Conservation (phyloP, 2,329 filamentous ascomycete species). For the Scortechinia acanthostroma region DNA sequence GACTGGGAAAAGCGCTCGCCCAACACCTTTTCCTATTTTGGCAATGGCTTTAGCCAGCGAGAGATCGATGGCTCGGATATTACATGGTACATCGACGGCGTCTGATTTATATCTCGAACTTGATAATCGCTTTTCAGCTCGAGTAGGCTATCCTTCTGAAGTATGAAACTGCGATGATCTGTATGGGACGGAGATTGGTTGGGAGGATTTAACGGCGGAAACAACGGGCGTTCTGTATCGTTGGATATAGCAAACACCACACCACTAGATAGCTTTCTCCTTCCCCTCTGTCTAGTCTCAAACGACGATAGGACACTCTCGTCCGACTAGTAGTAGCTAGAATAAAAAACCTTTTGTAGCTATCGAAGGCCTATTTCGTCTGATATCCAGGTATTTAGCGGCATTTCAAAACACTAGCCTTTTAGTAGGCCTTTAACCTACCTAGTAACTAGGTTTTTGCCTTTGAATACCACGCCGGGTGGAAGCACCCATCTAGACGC, state of each 20-base stretch:
- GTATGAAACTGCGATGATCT: too few relatives aligned
- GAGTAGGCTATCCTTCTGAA: too few relatives aligned
- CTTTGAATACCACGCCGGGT: background rate
- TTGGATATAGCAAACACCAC: too few relatives aligned
- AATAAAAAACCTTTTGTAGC: background rate
- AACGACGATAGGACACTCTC: background rate
- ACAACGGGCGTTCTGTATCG: too few relatives aligned
- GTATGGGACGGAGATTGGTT: too few relatives aligned
- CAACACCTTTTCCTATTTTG: slow-evolving; percentile 10
- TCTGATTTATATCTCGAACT: too few relatives aligned
- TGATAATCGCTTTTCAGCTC: too few relatives aligned
- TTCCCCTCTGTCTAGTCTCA: background rate
- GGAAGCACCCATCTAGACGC: background rate
- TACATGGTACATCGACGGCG: background rate
- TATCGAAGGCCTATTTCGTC: background rate
- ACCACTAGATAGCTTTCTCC: too few relatives aligned
- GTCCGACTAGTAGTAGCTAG: background rate
- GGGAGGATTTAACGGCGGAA: too few relatives aligned
- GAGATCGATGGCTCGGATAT: background rate
- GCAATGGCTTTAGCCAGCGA: slow-evolving; percentile 8
- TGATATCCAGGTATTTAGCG: background rate
- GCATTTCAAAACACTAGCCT: background rate
- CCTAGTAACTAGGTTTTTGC: background rate
- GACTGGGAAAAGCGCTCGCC: slow-evolving; percentile 8
- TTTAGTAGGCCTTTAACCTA: background rate